These are phyloP conservation scores for Vinca major DNA, from an alignment of 305 asterid species.

Conservation along the genomic window DNA sequence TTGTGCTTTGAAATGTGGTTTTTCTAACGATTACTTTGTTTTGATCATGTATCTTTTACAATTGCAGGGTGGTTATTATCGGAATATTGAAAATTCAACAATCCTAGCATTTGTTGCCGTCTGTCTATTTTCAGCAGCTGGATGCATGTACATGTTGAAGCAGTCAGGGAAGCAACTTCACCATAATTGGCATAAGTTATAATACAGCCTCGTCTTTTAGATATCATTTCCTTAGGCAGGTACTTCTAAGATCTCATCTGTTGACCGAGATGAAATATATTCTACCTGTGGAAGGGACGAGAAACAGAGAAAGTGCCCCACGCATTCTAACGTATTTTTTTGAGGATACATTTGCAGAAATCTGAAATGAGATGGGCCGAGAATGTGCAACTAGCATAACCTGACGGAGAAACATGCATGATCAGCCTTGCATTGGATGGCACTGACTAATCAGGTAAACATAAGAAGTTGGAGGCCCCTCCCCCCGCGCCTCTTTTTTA, in stretches of 20 bases:
- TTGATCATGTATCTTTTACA: not conserved
- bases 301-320: no score
- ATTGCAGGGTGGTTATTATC: conserved; percentile 56
- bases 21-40: conserved; percentile 1
- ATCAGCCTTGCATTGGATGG: no score
- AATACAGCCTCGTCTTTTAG: conserved; percentile 12
- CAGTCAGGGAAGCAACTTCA: conserved; percentile 62
- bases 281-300: no score
- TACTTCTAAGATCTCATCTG: not conserved
- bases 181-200: conserved; percentile 49
- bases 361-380: no score
- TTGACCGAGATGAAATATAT: not conserved
- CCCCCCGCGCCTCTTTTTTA: no score
- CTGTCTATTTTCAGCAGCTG: conserved; percentile 62
- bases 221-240: conserved; percentile 6
- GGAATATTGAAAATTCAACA: conserved; percentile 50
- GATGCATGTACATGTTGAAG: conserved; percentile 55
- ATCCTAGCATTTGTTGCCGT: conserved; percentile 39
- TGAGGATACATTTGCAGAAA: not conserved
- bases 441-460: no score
- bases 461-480: no score
- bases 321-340: not conserved
- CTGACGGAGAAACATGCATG: not conserved
- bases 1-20: not conserved
- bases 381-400: not conserved